These are phyloP conservation scores for Lotmaria passim DNA, from an alignment of 208 protist genomes.

Conservation along the genomic window DNA sequence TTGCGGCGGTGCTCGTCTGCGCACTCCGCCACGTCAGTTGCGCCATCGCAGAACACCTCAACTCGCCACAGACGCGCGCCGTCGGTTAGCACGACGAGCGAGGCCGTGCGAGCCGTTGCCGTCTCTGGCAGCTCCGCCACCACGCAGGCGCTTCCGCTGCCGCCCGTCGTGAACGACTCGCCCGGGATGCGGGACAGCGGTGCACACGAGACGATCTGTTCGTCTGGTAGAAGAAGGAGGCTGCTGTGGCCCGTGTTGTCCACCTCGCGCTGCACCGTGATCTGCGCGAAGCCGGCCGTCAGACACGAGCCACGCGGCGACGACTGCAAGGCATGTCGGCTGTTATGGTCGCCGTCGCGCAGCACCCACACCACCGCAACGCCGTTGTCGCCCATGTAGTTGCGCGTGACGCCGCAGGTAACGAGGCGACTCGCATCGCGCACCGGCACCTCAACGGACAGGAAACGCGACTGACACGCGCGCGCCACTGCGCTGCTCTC, in stretches of 20 bases:
- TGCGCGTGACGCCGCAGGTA: constrained; percentile 69
- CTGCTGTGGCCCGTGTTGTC: constrained; percentile 53
- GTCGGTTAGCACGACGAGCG: constrained; percentile 65
- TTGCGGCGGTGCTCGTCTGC: constrained; percentile 38
- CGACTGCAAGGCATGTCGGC: not conserved
- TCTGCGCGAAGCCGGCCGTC: constrained; percentile 40
- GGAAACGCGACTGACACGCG: constrained; percentile 56
- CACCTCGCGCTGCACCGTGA: constrained; percentile 63
- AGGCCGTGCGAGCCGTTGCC: constrained; percentile 26
- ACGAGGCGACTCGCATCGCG: constrained; percentile 38
- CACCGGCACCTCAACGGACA: constrained; percentile 68
- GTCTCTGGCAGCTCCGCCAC: constrained; percentile 42
- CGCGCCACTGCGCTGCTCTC: constrained; percentile 43
- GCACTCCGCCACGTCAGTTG: constrained; percentile 28
- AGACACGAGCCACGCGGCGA: constrained; percentile 1
- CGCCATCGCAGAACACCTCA: constrained; percentile 57
- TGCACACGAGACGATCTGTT: constrained; percentile 45
- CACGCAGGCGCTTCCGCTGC: constrained; percentile 41
- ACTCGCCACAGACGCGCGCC: constrained; percentile 66
- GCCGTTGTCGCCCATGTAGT: constrained; percentile 52
- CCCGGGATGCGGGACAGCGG: constrained; percentile 30
- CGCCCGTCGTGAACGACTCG: constrained; percentile 25
- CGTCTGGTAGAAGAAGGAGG: constrained; percentile 55
- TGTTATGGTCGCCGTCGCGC: constrained; percentile 16
- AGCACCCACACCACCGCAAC: constrained; percentile 74